Conservation (phyloP, 2,329 filamentous ascomycete species). For the Orbilia ellipsospora region DNA sequence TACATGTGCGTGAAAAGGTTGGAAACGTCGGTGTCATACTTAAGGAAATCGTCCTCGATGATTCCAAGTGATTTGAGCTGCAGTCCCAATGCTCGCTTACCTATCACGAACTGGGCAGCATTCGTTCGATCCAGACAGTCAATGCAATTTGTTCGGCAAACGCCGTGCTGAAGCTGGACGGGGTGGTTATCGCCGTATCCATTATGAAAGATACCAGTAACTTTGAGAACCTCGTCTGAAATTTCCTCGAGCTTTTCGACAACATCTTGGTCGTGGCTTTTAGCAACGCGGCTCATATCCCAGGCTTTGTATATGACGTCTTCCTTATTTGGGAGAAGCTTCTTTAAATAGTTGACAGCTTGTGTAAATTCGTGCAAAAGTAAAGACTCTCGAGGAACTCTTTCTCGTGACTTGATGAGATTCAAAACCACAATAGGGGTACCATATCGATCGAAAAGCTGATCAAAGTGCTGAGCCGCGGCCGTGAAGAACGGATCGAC, state of each 20-base stretch:
- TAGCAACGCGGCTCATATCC: slow-evolving; percentile 97
- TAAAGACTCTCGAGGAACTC: slow-evolving; percentile 90
- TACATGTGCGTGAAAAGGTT: slow-evolving; percentile 99
- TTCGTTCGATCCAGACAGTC: slow-evolving; percentile 98
- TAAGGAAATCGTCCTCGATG: slow-evolving; percentile 79
- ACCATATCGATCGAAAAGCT: slow-evolving; percentile 92
- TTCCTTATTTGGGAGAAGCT: slow-evolving; percentile 84
- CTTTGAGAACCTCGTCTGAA: slow-evolving; percentile 83
- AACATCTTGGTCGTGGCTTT: slow-evolving; percentile 90
- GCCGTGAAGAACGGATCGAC: slow-evolving; percentile 95
- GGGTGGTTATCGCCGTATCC: slow-evolving; percentile 76
- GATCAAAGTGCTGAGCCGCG: slow-evolving; percentile 92
- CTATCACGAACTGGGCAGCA: slow-evolving; percentile 96
- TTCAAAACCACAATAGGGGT: slow-evolving; percentile 92
- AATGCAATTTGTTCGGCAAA: slow-evolving; percentile 96
- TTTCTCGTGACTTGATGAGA: slow-evolving; percentile 87
- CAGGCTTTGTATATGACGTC: slow-evolving; percentile 94
- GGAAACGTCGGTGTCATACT: slow-evolving; percentile 94
- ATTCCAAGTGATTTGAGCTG: slow-evolving; percentile 93
- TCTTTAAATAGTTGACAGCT: slow-evolving; percentile 90
- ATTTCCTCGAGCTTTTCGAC: slow-evolving; percentile 91
- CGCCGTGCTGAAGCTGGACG: slow-evolving; percentile 83
- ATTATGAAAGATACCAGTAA: slow-evolving; percentile 95
- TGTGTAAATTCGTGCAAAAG: slow-evolving; percentile 86
- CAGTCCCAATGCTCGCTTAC: slow-evolving; percentile 89